Evolutionary conservation across 345 rosid genomes (phyloP).

Genomic region (Euclidium syriacum): DNA sequence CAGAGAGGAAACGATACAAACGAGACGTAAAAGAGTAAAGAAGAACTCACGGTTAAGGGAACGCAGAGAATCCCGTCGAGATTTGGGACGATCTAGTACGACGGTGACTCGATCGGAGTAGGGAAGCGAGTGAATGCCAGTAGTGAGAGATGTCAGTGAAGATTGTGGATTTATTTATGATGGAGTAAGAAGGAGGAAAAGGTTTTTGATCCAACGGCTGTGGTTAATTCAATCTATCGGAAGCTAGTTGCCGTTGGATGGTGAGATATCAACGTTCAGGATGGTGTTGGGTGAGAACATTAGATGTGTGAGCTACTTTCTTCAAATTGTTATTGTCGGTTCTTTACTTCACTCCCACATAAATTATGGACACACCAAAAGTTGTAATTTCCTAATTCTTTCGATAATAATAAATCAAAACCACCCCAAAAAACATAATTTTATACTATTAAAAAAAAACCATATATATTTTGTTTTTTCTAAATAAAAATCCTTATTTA

Average conservation of each 20-base stretch:
- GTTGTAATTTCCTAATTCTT: not conserved
- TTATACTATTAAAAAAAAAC: no score
- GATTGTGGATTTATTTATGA: conserved; percentile 20
- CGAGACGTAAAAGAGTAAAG: not conserved
- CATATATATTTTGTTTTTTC: no score
- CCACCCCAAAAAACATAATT: no score
- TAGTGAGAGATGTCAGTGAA: conserved; percentile 13
- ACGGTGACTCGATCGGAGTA: conserved; percentile 16
- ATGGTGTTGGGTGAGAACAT: conserved; percentile 19
- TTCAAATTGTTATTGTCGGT: conserved; percentile 19
- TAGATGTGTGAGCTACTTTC: conserved; percentile 14
- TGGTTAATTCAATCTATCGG: not conserved
- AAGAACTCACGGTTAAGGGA: conserved; percentile 9
- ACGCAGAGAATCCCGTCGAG: conserved; percentile 8
- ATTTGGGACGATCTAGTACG: conserved; percentile 7
- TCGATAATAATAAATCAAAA: no score
- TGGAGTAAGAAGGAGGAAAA: conserved; percentile 17
- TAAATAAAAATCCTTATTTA: no score
- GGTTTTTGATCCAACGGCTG: conserved; percentile 25
- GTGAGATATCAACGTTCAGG: conserved; percentile 22
- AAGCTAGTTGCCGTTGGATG: conserved; percentile 28
- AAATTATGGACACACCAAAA: not conserved
- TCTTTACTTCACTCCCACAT: not conserved
- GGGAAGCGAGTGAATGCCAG: not conserved
- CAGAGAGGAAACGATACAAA: not conserved